Percentiles rank a stretch among this genome's conserved stretches.
Conservation (phyloP, 352 stramenopile genomes). For the Pythium brassicae region DNA sequence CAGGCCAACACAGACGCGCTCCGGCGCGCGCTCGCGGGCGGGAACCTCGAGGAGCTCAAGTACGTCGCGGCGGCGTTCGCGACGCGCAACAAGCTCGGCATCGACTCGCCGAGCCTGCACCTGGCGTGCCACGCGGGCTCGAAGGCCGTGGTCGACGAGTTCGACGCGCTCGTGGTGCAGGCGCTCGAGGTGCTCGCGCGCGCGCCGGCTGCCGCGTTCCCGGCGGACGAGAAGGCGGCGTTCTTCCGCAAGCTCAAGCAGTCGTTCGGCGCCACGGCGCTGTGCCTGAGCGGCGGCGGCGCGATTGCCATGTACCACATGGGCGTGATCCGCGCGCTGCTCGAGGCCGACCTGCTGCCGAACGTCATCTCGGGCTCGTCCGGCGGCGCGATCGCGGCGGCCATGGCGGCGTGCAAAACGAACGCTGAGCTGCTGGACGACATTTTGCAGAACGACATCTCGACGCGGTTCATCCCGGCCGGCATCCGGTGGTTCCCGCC, state of each 20-base stretch:
- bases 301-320: constrained; percentile 94
- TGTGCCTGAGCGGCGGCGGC: constrained; percentile 92
- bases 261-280: constrained; percentile 87
- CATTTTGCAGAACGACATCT: constrained; percentile 50
- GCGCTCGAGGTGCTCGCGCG: constrained; percentile 39
- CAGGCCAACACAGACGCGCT: constrained; percentile 35
- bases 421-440: constrained; percentile 71
- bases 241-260: constrained; percentile 64
- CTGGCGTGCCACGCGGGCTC: constrained; percentile 54
- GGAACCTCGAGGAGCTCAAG: constrained; percentile 46
- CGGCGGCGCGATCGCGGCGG: constrained; percentile 87
- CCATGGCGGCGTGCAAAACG: constrained; percentile 79
- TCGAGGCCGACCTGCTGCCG: constrained; percentile 84
- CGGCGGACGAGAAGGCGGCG: constrained; percentile 30
- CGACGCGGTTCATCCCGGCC: constrained; percentile 43
- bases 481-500: constrained; percentile 78
- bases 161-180: constrained; percentile 37
- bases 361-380: constrained; percentile 93
- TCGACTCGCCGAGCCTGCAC: constrained; percentile 52
- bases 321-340: constrained; percentile 86
- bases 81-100: constrained; percentile 59
- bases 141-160: constrained; percentile 54
- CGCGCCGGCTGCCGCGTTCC: constrained; percentile 25
- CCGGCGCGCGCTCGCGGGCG: constrained; percentile 18
- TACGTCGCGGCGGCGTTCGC: constrained; percentile 60